Conservation (phyloP, 2,329 filamentous ascomycete genomes). For the Apiospora marii region DNA sequence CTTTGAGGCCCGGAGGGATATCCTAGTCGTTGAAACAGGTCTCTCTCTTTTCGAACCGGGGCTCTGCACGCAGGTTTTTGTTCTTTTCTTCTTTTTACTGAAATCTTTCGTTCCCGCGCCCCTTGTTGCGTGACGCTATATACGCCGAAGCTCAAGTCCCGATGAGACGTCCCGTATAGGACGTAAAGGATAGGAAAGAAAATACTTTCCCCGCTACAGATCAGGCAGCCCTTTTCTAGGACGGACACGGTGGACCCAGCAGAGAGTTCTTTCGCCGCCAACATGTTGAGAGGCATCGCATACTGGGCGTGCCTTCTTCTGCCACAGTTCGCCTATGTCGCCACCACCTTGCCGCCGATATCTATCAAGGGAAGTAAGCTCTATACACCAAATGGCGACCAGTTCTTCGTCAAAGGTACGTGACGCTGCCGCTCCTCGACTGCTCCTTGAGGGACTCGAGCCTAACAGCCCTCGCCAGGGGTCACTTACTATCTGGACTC, state of each 20-base stretch:
- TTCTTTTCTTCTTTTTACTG: neutral
- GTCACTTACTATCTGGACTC: neutral
- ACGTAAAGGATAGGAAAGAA: neutral
- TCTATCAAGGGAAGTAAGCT: neutral
- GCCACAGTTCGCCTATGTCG: neutral
- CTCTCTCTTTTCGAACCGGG: neutral
- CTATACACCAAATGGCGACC: neutral
- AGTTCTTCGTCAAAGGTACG: neutral
- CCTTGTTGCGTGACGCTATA: neutral
- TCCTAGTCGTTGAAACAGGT: neutral
- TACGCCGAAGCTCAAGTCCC: neutral
- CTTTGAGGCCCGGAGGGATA: neutral
- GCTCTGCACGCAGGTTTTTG: neutral
- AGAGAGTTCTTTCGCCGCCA: neutral
- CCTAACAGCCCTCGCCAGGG: neutral
- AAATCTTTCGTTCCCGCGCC: neutral
- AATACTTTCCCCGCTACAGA: neutral
- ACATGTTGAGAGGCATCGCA: neutral
- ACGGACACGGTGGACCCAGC: neutral
- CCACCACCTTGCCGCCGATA: neutral
- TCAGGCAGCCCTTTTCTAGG: neutral
- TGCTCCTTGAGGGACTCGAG: neutral
- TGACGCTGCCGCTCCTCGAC: neutral
- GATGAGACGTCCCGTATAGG: neutral
- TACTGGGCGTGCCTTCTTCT: neutral